phyloP scores from a whole-genome alignment of 306 rosid species.

The Leucaena leucocephala region DNA sequence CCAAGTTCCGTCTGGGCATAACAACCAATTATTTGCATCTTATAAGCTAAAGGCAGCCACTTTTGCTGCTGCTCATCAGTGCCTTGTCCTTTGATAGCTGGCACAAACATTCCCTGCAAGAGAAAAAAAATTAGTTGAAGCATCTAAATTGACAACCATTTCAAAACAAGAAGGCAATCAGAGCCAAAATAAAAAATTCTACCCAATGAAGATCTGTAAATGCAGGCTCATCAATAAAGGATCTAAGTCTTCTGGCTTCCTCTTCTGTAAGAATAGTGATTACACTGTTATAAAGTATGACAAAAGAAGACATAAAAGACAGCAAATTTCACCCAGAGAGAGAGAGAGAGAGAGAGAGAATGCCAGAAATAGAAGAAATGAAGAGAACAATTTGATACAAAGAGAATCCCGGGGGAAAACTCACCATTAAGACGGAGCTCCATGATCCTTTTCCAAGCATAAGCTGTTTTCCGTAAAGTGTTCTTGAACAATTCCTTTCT shows the following conservation, averaged over 20 bases:
- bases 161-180: constrained; percentile 19
- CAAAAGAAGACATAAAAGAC: constrained; percentile 1
- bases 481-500: constrained; percentile 86
- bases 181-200: constrained; percentile 34
- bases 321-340: background rate
- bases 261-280: constrained; percentile 59
- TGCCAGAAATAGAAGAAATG: constrained; percentile 6
- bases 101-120: constrained; percentile 89
- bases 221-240: constrained; percentile 79
- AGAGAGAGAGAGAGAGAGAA: too few relatives aligned
- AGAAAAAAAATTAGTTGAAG: constrained; percentile 10
- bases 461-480: constrained; percentile 78
- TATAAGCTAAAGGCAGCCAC: constrained; percentile 87
- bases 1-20: constrained; percentile 99
- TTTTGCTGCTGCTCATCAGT: constrained; percentile 86
- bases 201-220: constrained; percentile 99
- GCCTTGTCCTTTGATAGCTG: constrained; percentile 93
- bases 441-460: constrained; percentile 83
- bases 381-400: constrained; percentile 5
- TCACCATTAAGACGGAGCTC: constrained; percentile 90
- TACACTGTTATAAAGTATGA: constrained; percentile 21
- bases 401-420: constrained; percentile 5
- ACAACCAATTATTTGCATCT: constrained; percentile 97
- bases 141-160: background rate
- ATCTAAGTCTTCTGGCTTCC: constrained; percentile 79